Evolutionary conservation across 306 rosid species (phyloP), one percentile per base, ranked within the genome.

Genomic region (Heteromeles arbutifolia): DNA sequence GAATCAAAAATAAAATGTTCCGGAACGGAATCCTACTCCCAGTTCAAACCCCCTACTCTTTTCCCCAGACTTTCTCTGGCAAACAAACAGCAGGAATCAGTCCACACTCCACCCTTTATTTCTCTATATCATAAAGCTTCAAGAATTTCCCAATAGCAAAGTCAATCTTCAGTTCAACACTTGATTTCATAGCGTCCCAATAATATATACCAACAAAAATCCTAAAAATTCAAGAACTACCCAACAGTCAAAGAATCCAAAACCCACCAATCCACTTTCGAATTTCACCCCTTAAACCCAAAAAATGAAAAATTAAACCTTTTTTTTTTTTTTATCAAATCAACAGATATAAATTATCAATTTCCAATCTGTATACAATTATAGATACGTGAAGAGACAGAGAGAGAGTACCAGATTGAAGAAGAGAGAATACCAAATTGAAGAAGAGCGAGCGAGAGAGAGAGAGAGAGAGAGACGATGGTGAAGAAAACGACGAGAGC

Each of bases 201-300:
- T 24, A 45, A 17, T 17, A 37, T 6, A 67, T 11, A 15, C 53
- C 75, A 24, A 10, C 14, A 12, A 37, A 70, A 43, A 18, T 12
- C 62, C 68, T 72, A 67, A 34, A 57, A 77, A 44, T 64, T 21
- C 53, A 77, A 82, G 74, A 82, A 66, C 70, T 15, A 81, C 39
- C 45, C 63, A 8, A 56, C 72, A 72, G 53, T 80, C 76, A 74
- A 66, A 43, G 66, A 79, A 78, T 59, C 68, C 74, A 43, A 59
- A 76, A 57, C 71, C 21, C 13, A 48, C 41, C 57, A 67, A 77
- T 34, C 68, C 65, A 64, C 54, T 62, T 62, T 52, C 77, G 62
- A 73, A 66, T 67, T 63, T 67, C 82, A 39, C 9, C 71, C 63
- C 73, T 45, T 79, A 76, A 81, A 76, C 48, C 81, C 74, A 58